phyloP scores from a whole-genome alignment of 352 stramenopile species.

The Phytophthora pistaciae region DNA sequence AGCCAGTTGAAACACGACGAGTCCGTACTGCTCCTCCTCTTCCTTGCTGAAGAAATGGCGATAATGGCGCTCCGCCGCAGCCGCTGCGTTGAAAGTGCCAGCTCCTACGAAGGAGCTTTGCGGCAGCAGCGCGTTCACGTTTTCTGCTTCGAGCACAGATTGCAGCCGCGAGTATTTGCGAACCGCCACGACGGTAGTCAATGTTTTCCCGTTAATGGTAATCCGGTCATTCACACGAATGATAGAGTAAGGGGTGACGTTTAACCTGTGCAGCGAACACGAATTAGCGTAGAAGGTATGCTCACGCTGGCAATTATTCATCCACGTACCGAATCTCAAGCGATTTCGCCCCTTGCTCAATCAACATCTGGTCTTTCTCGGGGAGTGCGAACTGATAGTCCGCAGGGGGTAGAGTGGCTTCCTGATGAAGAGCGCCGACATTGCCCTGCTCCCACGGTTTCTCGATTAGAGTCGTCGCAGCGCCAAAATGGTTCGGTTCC shows the following conservation, averaged over 20 bases:
- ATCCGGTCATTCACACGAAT: constrained; percentile 76
- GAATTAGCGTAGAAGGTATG: not conserved
- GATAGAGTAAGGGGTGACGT: constrained; percentile 73
- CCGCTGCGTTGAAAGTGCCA: constrained; percentile 25
- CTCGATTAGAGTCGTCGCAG: constrained; percentile 24
- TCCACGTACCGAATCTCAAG: constrained; percentile 68
- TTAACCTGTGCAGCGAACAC: constrained; percentile 44
- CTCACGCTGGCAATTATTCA: not conserved
- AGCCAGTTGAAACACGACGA: constrained; percentile 69
- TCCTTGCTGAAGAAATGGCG: constrained; percentile 70
- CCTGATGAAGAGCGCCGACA: constrained; percentile 10
- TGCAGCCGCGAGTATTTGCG: constrained; percentile 71
- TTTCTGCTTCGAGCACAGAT: constrained; percentile 64
- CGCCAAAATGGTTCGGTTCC: not conserved
- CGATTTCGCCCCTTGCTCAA: constrained; percentile 62
- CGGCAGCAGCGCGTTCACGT: constrained; percentile 56
- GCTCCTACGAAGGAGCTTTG: constrained; percentile 31
- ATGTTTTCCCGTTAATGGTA: constrained; percentile 61
- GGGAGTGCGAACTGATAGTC: constrained; percentile 72
- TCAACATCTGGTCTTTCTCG: constrained; percentile 45
- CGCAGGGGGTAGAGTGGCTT: constrained; percentile 35
- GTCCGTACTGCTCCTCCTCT: constrained; percentile 60
- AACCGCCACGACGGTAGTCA: constrained; percentile 52
- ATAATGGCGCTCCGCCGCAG: constrained; percentile 53
- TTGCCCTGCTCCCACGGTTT: constrained; percentile 31